These are phyloP conservation scores for Nemania sp. DNA, from an alignment of 2,329 filamentous ascomycete genomes.

Conservation along the genomic window DNA sequence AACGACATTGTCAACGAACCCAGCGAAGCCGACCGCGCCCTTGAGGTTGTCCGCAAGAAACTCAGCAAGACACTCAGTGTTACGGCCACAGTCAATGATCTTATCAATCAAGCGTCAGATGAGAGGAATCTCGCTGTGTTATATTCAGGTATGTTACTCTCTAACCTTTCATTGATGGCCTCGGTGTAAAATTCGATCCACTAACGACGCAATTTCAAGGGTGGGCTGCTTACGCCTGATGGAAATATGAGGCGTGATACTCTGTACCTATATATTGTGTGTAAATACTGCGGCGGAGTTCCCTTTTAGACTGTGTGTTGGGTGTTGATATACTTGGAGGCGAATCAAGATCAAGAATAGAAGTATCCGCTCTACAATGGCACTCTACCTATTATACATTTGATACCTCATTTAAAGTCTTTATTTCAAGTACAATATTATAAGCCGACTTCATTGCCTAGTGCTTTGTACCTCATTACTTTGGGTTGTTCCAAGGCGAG, in stretches of 20 bases:
- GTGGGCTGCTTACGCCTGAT: constrained; percentile 48
- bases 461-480: not conserved
- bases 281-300: too few relatives aligned
- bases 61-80: constrained; percentile 91
- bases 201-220: constrained; percentile 38
- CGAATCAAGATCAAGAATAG: too few relatives aligned
- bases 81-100: constrained; percentile 90
- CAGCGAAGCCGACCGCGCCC: constrained; percentile 83
- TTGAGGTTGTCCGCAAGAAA: constrained; percentile 95
- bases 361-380: too few relatives aligned
- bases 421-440: too few relatives aligned
- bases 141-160: constrained; percentile 68
- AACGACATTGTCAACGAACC: constrained; percentile 55
- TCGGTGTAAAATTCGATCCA: not conserved
- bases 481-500: not conserved
- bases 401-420: too few relatives aligned
- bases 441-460: too few relatives aligned
- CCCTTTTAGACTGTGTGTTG: not conserved
- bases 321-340: not conserved
- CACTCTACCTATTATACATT: too few relatives aligned
- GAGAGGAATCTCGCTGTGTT: constrained; percentile 89
- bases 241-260: constrained; percentile 18
- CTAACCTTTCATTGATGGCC: not conserved
- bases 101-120: constrained; percentile 95
- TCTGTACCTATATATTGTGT: constrained; percentile 17